Percentiles rank a stretch among this genome's conserved stretches.
phyloP scores from a whole-genome alignment of 768 basidiomycete species.

The Hygrophorus russula region DNA sequence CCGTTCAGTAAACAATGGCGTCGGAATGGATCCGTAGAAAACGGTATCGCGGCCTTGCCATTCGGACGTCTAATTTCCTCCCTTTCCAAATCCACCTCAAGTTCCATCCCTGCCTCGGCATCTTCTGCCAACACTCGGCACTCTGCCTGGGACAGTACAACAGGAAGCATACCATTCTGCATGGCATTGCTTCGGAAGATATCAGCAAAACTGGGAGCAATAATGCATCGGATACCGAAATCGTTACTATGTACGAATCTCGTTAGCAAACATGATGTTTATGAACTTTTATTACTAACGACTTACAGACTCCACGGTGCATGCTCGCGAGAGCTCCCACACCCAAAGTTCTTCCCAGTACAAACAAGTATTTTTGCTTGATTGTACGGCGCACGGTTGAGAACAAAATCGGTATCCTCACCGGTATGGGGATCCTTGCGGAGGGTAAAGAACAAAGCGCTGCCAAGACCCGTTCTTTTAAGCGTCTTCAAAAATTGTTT shows the following conservation, averaged over 20 bases:
- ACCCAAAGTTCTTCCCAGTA: conserved; percentile 84
- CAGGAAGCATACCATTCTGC: conserved; percentile 90
- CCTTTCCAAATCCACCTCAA: conserved; percentile 81
- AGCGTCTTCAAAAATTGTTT: conserved; percentile 91
- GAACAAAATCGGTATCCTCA: conserved; percentile 73
- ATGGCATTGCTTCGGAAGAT: conserved; percentile 85
- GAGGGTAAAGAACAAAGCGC: conserved; percentile 74
- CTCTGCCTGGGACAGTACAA: conserved; percentile 56
- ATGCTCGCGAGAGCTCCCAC: conserved; percentile 84
- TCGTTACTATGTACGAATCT: conserved; percentile 43
- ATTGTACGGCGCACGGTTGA: conserved; percentile 73
- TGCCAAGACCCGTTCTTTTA: conserved; percentile 78
- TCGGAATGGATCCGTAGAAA: conserved; percentile 83
- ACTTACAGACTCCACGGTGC: conserved; percentile 81
- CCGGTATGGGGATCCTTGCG: conserved; percentile 71
- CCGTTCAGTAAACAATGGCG: conserved; percentile 92
- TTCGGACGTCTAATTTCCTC: conserved; percentile 65
- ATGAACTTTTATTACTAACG: neutral
- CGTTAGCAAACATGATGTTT: neutral
- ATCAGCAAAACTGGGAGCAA: conserved; percentile 84
- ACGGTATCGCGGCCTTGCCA: conserved; percentile 62
- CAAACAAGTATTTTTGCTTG: conserved; percentile 72
- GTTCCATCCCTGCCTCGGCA: conserved; percentile 60
- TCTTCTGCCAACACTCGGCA: conserved; percentile 68
- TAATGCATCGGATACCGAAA: conserved; percentile 82